These are phyloP conservation scores for Coniochaeta ligniaria DNA, from an alignment of 2,329 filamentous ascomycete genomes.

Conservation along the genomic window DNA sequence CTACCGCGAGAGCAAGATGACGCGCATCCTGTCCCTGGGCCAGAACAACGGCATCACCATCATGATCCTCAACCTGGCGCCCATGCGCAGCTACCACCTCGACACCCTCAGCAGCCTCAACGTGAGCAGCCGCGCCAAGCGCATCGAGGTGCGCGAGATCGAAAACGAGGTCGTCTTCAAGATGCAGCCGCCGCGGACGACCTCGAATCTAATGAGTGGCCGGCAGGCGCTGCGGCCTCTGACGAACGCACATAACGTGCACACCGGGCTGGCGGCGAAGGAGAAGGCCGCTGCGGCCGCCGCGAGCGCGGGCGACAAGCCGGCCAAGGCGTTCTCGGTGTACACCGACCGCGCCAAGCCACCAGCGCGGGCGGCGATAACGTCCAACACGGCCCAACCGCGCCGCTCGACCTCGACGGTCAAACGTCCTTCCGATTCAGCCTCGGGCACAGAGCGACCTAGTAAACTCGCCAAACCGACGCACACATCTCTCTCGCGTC, in stretches of 20 bases:
- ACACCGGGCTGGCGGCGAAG: constrained; percentile 45
- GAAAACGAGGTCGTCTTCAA: constrained; percentile 93
- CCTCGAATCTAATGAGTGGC: constrained; percentile 23
- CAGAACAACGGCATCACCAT: constrained; percentile 94
- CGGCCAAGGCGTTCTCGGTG: constrained; percentile 77
- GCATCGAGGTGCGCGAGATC: constrained; percentile 90
- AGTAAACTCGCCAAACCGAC: constrained; percentile 38
- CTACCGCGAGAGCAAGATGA: constrained; percentile 96
- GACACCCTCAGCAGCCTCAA: constrained; percentile 92
- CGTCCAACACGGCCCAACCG: constrained; percentile 1
- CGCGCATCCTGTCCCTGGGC: constrained; percentile 80
- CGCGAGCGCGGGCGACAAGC: constrained; percentile 52
- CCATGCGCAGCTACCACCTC: constrained; percentile 84
- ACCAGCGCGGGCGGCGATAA: constrained; percentile 4
- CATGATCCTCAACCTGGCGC: constrained; percentile 93
- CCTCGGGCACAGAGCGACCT: constrained; percentile 31
- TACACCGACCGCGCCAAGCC: constrained; percentile 66
- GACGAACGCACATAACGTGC: constrained; percentile 67
- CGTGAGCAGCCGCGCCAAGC: constrained; percentile 90
- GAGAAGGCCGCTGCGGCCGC: constrained; percentile 33
- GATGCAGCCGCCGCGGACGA: constrained; percentile 51
- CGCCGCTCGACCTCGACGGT: constrained; percentile 2
- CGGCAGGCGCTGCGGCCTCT: constrained; percentile 77
- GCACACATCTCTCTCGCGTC: constrained; percentile 11
- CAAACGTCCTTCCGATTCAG: constrained; percentile 30